Evolutionary conservation across 441 rosid genomes (phyloP).

Genomic region (Raphanus hybrid): DNA sequence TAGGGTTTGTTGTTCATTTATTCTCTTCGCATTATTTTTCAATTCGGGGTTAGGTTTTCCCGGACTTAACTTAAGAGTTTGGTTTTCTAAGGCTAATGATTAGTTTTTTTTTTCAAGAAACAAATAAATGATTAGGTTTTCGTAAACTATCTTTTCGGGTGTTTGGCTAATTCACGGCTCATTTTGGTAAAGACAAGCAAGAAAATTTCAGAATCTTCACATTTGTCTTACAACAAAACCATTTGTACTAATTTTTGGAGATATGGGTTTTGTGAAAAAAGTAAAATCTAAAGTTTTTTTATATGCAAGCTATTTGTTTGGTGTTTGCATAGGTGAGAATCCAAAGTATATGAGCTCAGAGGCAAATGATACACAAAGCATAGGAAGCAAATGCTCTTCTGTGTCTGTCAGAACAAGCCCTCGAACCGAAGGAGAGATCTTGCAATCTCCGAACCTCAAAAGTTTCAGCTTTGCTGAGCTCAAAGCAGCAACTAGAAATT

Average conservation of each 20-base stretch:
- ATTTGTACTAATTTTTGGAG: neutral
- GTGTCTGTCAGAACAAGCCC: conserved; percentile 59
- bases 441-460: conserved; percentile 75
- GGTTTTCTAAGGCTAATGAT: conserved; percentile 11
- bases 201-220: conserved; percentile 15
- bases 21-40: neutral
- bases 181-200: conserved; percentile 24
- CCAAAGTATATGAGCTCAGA: conserved; percentile 59
- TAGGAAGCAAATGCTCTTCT: conserved; percentile 60
- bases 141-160: conserved; percentile 9
- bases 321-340: conserved; percentile 58
- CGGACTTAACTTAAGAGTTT: conserved; percentile 39
- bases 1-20: neutral
- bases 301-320: conserved; percentile 24
- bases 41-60: conserved; percentile 25
- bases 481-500: conserved; percentile 77
- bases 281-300: conserved; percentile 14
- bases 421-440: conserved; percentile 84
- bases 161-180: conserved; percentile 29
- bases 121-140: neutral
- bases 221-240: conserved; percentile 19
- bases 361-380: conserved; percentile 56
- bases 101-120: neutral
- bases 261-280: conserved; percentile 14
- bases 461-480: conserved; percentile 68